Conservation (phyloP, 495 filamentous ascomycete species). For the Pyronema domesticum region DNA sequence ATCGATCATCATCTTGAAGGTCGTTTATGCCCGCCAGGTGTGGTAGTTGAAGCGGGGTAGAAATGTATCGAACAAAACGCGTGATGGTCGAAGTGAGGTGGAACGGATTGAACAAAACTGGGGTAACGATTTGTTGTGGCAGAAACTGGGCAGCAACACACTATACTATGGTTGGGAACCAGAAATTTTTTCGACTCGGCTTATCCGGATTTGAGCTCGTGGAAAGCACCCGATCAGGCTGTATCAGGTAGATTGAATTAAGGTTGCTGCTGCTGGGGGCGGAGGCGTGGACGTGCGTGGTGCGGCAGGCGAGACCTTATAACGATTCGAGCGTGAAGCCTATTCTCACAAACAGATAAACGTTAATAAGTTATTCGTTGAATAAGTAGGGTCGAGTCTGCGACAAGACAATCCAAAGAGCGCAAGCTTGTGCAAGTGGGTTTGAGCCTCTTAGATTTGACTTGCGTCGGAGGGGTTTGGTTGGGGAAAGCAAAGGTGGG, state of each 20-base stretch:
- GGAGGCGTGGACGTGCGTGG: background rate
- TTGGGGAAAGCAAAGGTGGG: too few species aligned
- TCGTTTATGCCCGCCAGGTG: background rate
- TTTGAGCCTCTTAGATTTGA: too few species aligned
- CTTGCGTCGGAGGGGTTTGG: too few species aligned
- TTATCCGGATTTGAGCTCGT: background rate
- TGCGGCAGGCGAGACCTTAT: too few species aligned
- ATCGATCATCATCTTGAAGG: conserved; percentile 24
- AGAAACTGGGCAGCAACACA: background rate
- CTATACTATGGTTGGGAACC: background rate
- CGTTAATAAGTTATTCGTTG: too few species aligned
- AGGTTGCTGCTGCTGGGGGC: background rate
- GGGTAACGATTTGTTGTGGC: background rate
- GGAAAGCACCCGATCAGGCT: background rate
- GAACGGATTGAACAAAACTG: background rate
- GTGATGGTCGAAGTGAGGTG: background rate
- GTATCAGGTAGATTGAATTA: background rate
- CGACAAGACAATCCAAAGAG: too few species aligned
- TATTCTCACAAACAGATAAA: too few species aligned
- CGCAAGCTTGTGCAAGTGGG: too few species aligned
- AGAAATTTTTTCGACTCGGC: background rate
- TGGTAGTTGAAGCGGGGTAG: background rate
- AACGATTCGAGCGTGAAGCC: too few species aligned
- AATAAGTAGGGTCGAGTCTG: too few species aligned
- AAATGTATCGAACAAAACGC: background rate